These are phyloP conservation scores for Margaritispora aquatica DNA, from an alignment of 495 filamentous ascomycete genomes.

Conservation along the genomic window DNA sequence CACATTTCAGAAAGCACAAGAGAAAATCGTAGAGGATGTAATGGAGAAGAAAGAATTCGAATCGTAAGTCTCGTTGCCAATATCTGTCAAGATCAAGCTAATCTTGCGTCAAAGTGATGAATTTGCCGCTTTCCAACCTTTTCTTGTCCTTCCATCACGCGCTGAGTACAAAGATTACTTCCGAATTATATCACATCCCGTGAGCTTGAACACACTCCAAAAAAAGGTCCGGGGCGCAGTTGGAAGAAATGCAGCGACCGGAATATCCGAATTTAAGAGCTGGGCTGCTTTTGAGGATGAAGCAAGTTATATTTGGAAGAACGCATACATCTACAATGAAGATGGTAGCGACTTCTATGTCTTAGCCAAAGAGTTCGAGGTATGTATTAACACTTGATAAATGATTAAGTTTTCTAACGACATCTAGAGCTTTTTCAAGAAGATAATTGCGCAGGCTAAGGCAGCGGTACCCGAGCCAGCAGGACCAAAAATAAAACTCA, in stretches of 20 bases:
- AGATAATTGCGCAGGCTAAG: constrained; percentile 63
- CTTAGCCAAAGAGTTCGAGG: constrained; percentile 70
- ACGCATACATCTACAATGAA: constrained; percentile 84
- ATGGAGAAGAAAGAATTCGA: constrained; percentile 52
- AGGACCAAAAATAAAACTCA: constrained; percentile 73
- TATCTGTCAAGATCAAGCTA: neutral
- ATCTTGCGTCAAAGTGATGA: constrained; percentile 33
- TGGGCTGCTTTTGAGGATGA: constrained; percentile 80
- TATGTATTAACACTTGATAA: constrained; percentile 35
- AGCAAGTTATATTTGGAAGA: constrained; percentile 72
- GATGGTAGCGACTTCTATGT: constrained; percentile 73
- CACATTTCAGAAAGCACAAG: constrained; percentile 72
- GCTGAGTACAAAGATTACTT: constrained; percentile 65
- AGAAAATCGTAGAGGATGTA: constrained; percentile 67
- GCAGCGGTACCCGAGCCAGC: constrained; percentile 52
- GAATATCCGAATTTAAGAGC: constrained; percentile 63
- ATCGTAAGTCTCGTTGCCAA: constrained; percentile 21
- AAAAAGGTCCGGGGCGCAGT: constrained; percentile 64
- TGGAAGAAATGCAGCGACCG: constrained; percentile 52
- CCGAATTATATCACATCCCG: constrained; percentile 62
- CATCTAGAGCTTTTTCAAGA: constrained; percentile 53
- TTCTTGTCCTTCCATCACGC: constrained; percentile 59
- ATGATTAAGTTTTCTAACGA: constrained; percentile 20
- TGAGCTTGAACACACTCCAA: constrained; percentile 63
- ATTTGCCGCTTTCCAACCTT: constrained; percentile 52